Evolutionary conservation across 805 yeast genomes (phyloP), one percentile per base, ranked within the genome.

Genomic region (Candida maesae): DNA sequence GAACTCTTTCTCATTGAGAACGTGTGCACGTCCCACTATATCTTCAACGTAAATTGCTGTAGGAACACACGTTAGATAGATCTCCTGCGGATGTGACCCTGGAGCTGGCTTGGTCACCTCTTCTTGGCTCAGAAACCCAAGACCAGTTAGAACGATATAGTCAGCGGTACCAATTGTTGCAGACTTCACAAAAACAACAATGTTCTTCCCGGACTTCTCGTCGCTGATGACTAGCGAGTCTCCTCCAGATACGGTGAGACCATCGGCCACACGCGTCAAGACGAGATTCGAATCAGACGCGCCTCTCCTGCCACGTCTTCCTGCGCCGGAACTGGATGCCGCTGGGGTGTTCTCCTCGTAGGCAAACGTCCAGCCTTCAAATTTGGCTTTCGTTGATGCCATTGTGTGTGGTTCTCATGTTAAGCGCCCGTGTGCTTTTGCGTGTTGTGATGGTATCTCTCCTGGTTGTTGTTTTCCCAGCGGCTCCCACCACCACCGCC

Each of bases 61-160:
- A 15, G 66, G 39, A 25, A 72, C 70, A 3, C 84, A 70, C 0
- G 85, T 74, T 19, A 82, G 51, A 47, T 76, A 77, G 6, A 81
- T 40, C 56, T 81, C 88, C 50, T 71, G 68, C 1, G 49, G 51
- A 7, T 52, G 57, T 1, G 59, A 36, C 17, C 53, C 55, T 6
- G 39, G 47, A 10, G 67, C 60, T 5, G 50, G 41, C 4, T 43
- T 41, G 2, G 64, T 61, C 7, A 75, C 58, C 28, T 78, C 81
- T 5, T 55, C 31, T 34, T 60, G 53, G 39, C 71, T 55, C n/a
- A 70, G 53, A 45, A 79, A 76, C 58, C 74, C 70, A 23, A 73
- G 48, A 2, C 71, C 80, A 43, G 63, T 60, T 1, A 81, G 48
- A 13, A 72, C 79, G 2, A 81, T 60, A 38, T 67, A 70, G 36